phyloP scores from a whole-genome alignment of 305 asterid genomes.

The Andrographis paniculata region DNA sequence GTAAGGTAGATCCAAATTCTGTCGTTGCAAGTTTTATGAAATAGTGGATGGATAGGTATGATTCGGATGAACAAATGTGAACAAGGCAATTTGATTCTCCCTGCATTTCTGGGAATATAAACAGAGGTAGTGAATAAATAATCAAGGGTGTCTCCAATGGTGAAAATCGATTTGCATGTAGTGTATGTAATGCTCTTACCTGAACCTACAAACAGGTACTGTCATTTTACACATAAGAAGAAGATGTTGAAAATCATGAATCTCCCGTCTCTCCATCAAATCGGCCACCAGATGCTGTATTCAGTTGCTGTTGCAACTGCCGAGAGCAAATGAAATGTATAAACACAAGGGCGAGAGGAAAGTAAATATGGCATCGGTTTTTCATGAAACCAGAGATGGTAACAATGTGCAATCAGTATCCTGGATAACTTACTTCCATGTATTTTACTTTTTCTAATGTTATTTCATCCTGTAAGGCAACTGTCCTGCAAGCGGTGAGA shows the following conservation, averaged over 20 bases:
- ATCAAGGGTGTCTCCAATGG: too few relatives aligned
- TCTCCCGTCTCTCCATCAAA: background rate
- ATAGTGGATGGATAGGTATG: background rate
- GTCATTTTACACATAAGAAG: background rate
- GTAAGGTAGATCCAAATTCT: background rate
- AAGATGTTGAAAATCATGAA: background rate
- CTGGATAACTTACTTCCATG: constrained; percentile 63
- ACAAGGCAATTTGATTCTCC: background rate
- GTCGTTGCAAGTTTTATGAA: background rate
- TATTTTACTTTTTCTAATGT: constrained; percentile 69
- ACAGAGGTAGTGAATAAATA: background rate
- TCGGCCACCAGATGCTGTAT: background rate
- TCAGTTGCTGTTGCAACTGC: background rate
- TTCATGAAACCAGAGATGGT: too few relatives aligned
- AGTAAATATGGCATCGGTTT: background rate
- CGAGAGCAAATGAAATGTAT: background rate
- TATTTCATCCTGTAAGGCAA: constrained; percentile 82
- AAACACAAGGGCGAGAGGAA: background rate
- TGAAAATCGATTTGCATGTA: too few relatives aligned
- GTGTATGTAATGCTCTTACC: background rate
- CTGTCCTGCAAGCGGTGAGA: constrained; percentile 55
- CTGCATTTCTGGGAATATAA: background rate
- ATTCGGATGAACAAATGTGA: background rate
- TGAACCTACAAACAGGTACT: background rate
- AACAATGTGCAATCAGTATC: too few relatives aligned